phyloP scores from a whole-genome alignment of 805 yeast species.

The Candida nanaspora region DNA sequence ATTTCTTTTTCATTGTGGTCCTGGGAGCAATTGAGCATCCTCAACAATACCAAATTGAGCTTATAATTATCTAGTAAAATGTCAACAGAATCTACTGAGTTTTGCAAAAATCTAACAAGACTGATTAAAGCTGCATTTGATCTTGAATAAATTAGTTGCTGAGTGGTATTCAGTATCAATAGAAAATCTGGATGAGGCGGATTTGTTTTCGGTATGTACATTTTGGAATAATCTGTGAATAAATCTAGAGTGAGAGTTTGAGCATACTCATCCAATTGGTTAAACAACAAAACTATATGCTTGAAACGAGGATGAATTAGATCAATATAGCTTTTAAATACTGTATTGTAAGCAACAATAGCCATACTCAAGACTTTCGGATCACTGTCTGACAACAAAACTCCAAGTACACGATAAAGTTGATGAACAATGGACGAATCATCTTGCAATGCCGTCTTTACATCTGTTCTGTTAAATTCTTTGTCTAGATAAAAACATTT shows the following conservation, averaged over 20 bases:
- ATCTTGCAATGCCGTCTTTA: conserved; percentile 12
- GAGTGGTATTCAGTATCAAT: conserved; percentile 42
- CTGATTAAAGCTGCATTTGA: conserved; percentile 59
- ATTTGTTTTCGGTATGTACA: conserved; percentile 50
- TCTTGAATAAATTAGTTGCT: conserved; percentile 38
- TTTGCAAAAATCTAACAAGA: conserved; percentile 46
- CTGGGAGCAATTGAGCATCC: conserved; percentile 13
- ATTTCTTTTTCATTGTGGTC: conserved; percentile 24
- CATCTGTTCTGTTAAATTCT: conserved; percentile 9
- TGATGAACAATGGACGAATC: conserved; percentile 38
- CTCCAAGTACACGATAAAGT: conserved; percentile 40
- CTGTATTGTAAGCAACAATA: conserved; percentile 44
- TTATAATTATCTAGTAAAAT: conserved; percentile 33
- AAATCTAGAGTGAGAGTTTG: conserved; percentile 54
- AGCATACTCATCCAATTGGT: conserved; percentile 66
- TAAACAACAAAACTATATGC: conserved; percentile 29
- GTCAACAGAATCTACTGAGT: conserved; percentile 50
- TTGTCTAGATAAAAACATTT: conserved; percentile 39
- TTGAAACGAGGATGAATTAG: conserved; percentile 67
- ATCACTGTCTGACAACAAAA: conserved; percentile 58
- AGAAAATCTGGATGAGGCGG: conserved; percentile 48
- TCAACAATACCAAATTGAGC: conserved; percentile 43
- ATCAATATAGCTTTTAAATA: conserved; percentile 52
- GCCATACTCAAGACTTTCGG: conserved; percentile 66
- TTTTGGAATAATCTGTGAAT: conserved; percentile 58